These are phyloP conservation scores for Truncatella angustata DNA, from an alignment of 2,329 filamentous ascomycete species.

Conservation along the genomic window DNA sequence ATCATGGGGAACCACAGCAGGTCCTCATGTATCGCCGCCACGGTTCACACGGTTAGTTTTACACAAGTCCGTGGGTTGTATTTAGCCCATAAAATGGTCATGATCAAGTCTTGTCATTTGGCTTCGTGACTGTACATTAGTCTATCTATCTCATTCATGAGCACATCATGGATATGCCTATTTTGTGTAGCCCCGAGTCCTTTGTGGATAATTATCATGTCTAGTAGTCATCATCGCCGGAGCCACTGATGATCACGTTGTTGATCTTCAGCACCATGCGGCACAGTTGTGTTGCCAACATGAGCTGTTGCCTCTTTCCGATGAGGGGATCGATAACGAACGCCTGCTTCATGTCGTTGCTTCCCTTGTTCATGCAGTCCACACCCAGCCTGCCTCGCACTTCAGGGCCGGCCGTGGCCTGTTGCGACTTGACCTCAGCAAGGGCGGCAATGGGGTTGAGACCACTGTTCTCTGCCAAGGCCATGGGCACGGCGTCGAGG, in stretches of 20 bases:
- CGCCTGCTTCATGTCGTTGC: constrained; percentile 95
- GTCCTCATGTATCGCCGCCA: no score
- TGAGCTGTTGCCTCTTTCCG: constrained; percentile 94
- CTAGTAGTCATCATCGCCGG: constrained; percentile 85
- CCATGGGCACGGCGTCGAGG: constrained; percentile 90
- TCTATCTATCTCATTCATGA: constrained; percentile 7
- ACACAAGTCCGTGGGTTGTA: no score
- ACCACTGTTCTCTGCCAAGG: constrained; percentile 94
- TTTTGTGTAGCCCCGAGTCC: background rate
- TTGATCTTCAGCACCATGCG: constrained; percentile 98
- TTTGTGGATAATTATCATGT: background rate
- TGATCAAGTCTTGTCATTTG: background rate
- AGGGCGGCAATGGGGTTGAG: constrained; percentile 94
- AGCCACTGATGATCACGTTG: constrained; percentile 90
- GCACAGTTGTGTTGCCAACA: constrained; percentile 95
- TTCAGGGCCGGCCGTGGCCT: constrained; percentile 73
- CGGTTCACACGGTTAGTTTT: no score
- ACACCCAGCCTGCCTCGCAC: constrained; percentile 72
- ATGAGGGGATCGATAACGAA: constrained; percentile 99
- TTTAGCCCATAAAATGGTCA: background rate
- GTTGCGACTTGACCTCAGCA: constrained; percentile 91
- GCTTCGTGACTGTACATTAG: constrained; percentile 7
- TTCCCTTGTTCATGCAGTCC: constrained; percentile 95
- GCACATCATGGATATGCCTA: background rate
- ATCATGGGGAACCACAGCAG: no score